These are phyloP conservation scores for Stellera chamaejasme DNA, from an alignment of 345 rosid genomes.

Conservation along the genomic window DNA sequence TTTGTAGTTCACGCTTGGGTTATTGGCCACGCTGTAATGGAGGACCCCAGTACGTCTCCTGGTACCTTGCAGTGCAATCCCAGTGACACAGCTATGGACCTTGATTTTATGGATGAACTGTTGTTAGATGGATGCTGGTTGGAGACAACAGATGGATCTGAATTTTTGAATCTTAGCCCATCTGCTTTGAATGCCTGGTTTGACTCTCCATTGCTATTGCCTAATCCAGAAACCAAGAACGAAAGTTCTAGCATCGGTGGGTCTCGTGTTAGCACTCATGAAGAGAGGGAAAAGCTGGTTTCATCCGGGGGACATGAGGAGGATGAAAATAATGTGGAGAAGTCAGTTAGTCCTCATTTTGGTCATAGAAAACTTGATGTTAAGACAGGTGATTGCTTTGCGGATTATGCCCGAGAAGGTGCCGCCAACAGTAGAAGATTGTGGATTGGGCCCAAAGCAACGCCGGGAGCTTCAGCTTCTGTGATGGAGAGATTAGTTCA, in stretches of 20 bases:
- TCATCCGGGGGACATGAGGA: conserved; percentile 15
- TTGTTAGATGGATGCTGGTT: conserved; percentile 90
- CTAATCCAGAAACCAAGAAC: conserved; percentile 30
- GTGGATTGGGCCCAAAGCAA: conserved; percentile 69
- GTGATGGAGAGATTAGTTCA: conserved; percentile 60
- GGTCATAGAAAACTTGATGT: conserved; percentile 14
- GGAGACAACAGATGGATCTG: conserved; percentile 80
- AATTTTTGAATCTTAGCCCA: conserved; percentile 44
- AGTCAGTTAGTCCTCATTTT: conserved; percentile 16
- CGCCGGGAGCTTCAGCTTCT: conserved; percentile 30
- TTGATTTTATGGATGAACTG: conserved; percentile 69
- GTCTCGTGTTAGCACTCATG: conserved; percentile 26
- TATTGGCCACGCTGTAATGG: conserved; percentile 34
- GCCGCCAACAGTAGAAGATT: conserved; percentile 39
- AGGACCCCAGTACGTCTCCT: conserved; percentile 39
- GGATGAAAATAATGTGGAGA: conserved; percentile 23
- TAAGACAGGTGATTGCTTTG: conserved; percentile 6
- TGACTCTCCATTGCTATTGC: conserved; percentile 37
- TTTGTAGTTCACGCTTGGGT: background rate
- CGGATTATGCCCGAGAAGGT: conserved; percentile 16
- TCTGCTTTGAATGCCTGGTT: conserved; percentile 28
- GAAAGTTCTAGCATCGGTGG: conserved; percentile 18
- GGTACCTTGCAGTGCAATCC: conserved; percentile 22
- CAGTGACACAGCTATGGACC: conserved; percentile 48
- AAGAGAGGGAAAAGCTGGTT: conserved; percentile 21